Evolutionary conservation across 768 basidiomycete genomes (phyloP), one percentile per base, ranked within the genome.

Genomic region (Boletus subcaerulescens): DNA sequence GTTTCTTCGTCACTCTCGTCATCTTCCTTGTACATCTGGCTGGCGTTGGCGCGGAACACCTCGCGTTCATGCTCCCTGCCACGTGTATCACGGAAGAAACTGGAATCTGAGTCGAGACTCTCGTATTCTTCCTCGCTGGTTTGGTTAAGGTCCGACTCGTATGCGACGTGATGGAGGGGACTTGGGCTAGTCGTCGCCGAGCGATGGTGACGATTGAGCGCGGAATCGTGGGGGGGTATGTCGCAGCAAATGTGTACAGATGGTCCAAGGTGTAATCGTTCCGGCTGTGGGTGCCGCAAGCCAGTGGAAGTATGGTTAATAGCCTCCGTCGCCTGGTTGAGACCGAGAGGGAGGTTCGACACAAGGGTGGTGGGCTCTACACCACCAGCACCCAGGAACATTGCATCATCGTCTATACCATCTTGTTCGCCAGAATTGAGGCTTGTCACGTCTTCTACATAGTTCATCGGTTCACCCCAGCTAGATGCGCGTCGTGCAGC

Each of bases 401-500:
- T 77, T 33, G 79, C 78, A 53, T 80, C 80, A 29, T 81, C 80
- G 59, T 81, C 77, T 41, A 76, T 60, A 57, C 71, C 74, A 12
- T 75, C 80, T 39, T 75, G 74, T 24, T 79, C 78, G 31, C 71
- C 76, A 14, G 75, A 77, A 53, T 80, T 74, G 44, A 81, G 56
- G 52, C 75, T 78, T 40, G 66, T 73, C 60, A 76, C 70, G 41
- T 77, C 76, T 43, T 76, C 76, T 61, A 72, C 50, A 59, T 70
- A 66, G 64, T 65, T 77, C 59, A 71, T 74, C 15, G 76, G 66
- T 12, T 74, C 83, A 0, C 82, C 84, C 85, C 85, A 86, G 61
- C 84, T 86, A 47, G 84, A 83, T 11, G 86, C 85, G 6, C 86
- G 75, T 55, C 80, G 75, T 26, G 80, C 82, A 32, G 77, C 76